phyloP scores from a whole-genome alignment of 805 yeast genomes.

The Sungouiozyma ichnusensis region DNA sequence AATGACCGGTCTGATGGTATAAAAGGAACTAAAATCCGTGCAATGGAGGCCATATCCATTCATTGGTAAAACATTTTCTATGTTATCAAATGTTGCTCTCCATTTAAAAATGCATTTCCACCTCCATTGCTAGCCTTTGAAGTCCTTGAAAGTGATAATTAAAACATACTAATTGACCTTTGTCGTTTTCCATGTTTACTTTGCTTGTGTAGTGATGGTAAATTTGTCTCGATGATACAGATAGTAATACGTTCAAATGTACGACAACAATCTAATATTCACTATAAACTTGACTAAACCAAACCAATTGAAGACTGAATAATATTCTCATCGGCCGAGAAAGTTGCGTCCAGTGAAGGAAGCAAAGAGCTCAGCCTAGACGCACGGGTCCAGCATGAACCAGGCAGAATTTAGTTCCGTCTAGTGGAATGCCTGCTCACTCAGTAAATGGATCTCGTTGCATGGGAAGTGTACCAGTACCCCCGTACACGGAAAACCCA shows the following conservation, averaged over 20 bases:
- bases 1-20: too few species aligned
- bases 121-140: not conserved
- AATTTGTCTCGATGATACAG: slow-evolving; percentile 1
- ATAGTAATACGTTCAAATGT: not conserved
- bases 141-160: not conserved
- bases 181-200: slow-evolving; percentile 97
- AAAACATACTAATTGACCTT: slow-evolving; percentile 93
- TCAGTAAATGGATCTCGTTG: too few species aligned
- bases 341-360: too few species aligned
- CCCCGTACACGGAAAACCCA: too few species aligned
- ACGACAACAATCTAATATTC: too few species aligned
- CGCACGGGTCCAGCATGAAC: too few species aligned
- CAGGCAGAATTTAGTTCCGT: too few species aligned
- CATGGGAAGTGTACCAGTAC: too few species aligned
- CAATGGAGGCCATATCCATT: not conserved
- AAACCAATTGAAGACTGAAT: not conserved
- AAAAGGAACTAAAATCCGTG: not conserved
- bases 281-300: not conserved
- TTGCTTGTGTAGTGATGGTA: slow-evolving; percentile 16
- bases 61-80: not conserved
- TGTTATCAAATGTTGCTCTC: not conserved
- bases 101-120: not conserved
- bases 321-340: not conserved
- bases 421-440: too few species aligned
- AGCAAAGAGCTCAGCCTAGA: too few species aligned